A percentile compares a stretch with the other conserved stretches of the same genome.
phyloP scores from a whole-genome alignment of 805 yeast genomes.

The Kazachstania viticola region DNA sequence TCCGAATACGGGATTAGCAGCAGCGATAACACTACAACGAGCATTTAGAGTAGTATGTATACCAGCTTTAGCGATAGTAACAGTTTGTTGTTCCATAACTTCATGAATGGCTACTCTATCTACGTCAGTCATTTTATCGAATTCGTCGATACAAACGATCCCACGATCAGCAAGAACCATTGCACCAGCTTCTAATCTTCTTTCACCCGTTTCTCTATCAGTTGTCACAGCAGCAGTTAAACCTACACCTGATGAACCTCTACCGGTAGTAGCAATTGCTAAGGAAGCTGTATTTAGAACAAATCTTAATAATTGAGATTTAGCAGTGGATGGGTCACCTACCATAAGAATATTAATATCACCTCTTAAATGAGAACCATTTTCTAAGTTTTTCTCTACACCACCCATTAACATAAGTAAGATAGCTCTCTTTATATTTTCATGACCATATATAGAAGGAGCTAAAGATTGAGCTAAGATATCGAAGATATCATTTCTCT shows the following conservation, averaged over 20 bases:
- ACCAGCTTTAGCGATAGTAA: slow-evolving; percentile 96
- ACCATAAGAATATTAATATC: slow-evolving; percentile 94
- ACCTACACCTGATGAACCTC: slow-evolving; percentile 99
- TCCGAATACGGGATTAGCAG: slow-evolving; percentile 95
- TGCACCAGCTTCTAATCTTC: slow-evolving; percentile 96
- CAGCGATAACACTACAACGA: slow-evolving; percentile 92
- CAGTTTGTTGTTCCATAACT: slow-evolving; percentile 99
- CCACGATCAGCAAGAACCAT: slow-evolving; percentile 98
- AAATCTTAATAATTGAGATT: slow-evolving; percentile 88
- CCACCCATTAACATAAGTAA: slow-evolving; percentile 88
- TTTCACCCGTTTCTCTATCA: slow-evolving; percentile 93
- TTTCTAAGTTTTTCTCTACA: slow-evolving; percentile 81
- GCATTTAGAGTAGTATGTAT: slow-evolving; percentile 94
- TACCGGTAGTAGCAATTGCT: slow-evolving; percentile 96
- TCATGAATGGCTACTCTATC: slow-evolving; percentile 98
- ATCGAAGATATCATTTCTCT: slow-evolving; percentile 62
- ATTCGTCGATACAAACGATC: slow-evolving; percentile 95
- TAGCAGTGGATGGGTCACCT: slow-evolving; percentile 98
- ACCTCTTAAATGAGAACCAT: slow-evolving; percentile 96
- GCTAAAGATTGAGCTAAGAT: slow-evolving; percentile 78
- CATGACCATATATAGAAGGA: slow-evolving; percentile 92
- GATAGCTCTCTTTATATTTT: slow-evolving; percentile 82
- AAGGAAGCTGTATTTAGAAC: slow-evolving; percentile 89
- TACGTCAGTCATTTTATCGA: slow-evolving; percentile 93
- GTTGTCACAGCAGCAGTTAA: slow-evolving; percentile 96